A percentile compares a stretch with the other conserved stretches of the same genome.
Conservation (phyloP, 2,329 filamentous ascomycete genomes). For the Aureobasidium sp. region DNA sequence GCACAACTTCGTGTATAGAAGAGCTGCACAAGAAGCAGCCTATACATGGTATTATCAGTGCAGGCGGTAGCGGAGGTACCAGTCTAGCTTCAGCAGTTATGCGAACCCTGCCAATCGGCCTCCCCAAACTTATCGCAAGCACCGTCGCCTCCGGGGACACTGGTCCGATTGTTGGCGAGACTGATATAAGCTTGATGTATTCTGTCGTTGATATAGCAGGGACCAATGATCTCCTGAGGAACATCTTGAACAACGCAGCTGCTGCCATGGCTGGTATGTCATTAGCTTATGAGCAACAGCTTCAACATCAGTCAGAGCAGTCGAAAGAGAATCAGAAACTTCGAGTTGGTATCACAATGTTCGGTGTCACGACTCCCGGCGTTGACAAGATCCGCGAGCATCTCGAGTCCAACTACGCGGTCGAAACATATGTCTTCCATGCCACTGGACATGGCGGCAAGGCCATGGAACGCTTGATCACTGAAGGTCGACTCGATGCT, state of each 20-base stretch:
- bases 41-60: conserved; percentile 48
- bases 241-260: conserved; percentile 55
- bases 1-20: conserved; percentile 37
- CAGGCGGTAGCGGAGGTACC: conserved; percentile 57
- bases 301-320: not conserved
- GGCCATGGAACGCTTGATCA: conserved; percentile 59
- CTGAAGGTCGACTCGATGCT: conserved; percentile 52
- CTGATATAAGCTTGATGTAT: conserved; percentile 63
- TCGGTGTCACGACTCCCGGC: conserved; percentile 62
- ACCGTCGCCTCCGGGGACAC: conserved; percentile 62
- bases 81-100: conserved; percentile 53
- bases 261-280: conserved; percentile 55
- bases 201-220: conserved; percentile 64
- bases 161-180: conserved; percentile 56
- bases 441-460: conserved; percentile 60
- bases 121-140: conserved; percentile 63
- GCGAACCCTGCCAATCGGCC: conserved; percentile 54
- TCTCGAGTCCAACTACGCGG: conserved; percentile 38
- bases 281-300: conserved; percentile 30
- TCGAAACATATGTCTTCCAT: conserved; percentile 60
- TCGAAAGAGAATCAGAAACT: conserved; percentile 28
- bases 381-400: conserved; percentile 48
- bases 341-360: conserved; percentile 61
- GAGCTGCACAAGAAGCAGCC: conserved; percentile 41
- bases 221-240: conserved; percentile 50